Conservation (phyloP, 177 flowering plant genomes). For the Vitis hybrid region DNA sequence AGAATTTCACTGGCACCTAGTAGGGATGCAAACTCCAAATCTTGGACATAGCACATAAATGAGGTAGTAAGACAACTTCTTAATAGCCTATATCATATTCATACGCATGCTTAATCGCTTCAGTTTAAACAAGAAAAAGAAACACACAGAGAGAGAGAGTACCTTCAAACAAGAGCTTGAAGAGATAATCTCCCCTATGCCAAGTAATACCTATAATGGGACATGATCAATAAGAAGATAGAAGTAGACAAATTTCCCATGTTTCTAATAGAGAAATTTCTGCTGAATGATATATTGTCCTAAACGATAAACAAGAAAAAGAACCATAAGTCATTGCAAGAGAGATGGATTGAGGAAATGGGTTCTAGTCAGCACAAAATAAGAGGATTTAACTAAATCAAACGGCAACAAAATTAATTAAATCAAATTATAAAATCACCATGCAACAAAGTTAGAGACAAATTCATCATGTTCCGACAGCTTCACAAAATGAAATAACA, state of each 20-base stretch:
- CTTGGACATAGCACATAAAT: background rate
- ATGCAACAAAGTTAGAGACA: no score
- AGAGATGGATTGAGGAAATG: background rate
- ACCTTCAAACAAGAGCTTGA: slow-evolving; percentile 88
- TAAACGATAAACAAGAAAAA: no score
- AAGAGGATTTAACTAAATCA: background rate
- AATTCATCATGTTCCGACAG: background rate
- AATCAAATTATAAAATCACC: no score
- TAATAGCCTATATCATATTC: no score
- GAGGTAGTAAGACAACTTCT: no score
- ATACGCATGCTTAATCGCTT: no score
- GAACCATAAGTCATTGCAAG: no score
- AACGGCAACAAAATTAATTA: no score
- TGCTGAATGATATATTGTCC: background rate
- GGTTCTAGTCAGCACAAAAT: background rate
- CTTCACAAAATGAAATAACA: background rate
- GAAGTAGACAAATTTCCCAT: background rate
- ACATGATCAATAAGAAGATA: background rate
- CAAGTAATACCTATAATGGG: slow-evolving; percentile 65
- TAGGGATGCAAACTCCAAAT: background rate
- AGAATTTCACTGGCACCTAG: background rate
- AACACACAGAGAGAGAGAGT: slow-evolving; percentile 1
- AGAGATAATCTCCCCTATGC: slow-evolving; percentile 81
- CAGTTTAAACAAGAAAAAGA: background rate
- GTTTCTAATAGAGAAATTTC: background rate